Percentiles rank a stretch among this genome's conserved stretches.
Evolutionary conservation across 2,329 filamentous ascomycete species (phyloP).

Genomic region (Epichloe festucae): DNA sequence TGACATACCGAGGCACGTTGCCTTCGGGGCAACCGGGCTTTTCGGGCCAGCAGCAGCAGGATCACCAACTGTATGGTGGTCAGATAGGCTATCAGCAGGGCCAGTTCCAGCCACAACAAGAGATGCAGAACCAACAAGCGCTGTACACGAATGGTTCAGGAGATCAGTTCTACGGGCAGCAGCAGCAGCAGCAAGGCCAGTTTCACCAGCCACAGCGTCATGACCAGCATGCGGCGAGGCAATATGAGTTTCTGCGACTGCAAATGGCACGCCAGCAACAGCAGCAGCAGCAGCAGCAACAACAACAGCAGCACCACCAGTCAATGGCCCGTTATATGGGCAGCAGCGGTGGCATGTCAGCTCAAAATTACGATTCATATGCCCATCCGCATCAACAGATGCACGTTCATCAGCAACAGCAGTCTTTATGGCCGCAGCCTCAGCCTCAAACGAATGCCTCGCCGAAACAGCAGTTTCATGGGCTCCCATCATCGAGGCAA

Average conservation of each 20-base stretch:
- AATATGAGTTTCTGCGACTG: slow-evolving; percentile 12
- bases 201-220: slow-evolving; percentile 11
- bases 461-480: slow-evolving; percentile 5
- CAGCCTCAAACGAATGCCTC: slow-evolving; percentile 11
- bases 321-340: slow-evolving; percentile 2
- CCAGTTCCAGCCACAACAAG: slow-evolving; percentile 13
- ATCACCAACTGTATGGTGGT: slow-evolving; percentile 12
- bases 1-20: slow-evolving; percentile 23
- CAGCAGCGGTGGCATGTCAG: background rate
- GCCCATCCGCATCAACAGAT: slow-evolving; percentile 10
- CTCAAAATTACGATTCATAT: slow-evolving; percentile 10
- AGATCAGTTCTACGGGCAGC: slow-evolving; percentile 12
- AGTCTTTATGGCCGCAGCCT: slow-evolving; percentile 4
- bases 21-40: slow-evolving; percentile 17
- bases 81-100: slow-evolving; percentile 13
- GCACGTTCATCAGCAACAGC: slow-evolving; percentile 3
- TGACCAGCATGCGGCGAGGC: slow-evolving; percentile 10
- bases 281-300: slow-evolving; percentile 6
- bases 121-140: slow-evolving; percentile 11
- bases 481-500: slow-evolving; percentile 4
- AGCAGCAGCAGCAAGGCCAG: slow-evolving; percentile 9
- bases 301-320: slow-evolving; percentile 6
- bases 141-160: slow-evolving; percentile 3
- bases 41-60: slow-evolving; percentile 13
- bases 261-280: slow-evolving; percentile 10